Evolutionary conservation across 495 filamentous ascomycete genomes (phyloP), one percentile per base, ranked within the genome.

Genomic region (Apodospora peruviana): DNA sequence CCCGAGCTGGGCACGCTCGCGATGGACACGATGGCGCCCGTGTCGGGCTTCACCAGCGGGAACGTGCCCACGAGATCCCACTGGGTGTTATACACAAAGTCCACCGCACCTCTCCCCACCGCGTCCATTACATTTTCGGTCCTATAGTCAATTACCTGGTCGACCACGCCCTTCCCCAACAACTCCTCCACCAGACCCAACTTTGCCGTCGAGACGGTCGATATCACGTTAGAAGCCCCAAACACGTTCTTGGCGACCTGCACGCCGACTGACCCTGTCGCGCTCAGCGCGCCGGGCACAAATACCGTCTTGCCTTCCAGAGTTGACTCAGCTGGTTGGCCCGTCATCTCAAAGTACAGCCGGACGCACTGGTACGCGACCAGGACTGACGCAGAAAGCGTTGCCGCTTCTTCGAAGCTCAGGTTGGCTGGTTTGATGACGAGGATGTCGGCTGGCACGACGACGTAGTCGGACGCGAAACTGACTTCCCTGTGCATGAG

Each of bases 291-390:
- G 17, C 60, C 77, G 10, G 78, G 67, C 7, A 82, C 62, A 50
- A 76, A 76, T 3, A 79, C 75, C 12, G 75, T 80, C 64, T 82
- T 82, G 5, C 76, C 78, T 21, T 68, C 61, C 35, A 77, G 53
- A 8, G 45, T 61, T 40, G 53, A 56, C 4, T 47, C 38, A 11
- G 25, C 18, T 27, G 59, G 56, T 61, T 70, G 66, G 27, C 71
- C 69, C 23, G 67, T 45, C 14, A 53, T 24, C 27, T 57, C 44
- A 39, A 75, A 54, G 5, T 62, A 77, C 2, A 57, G 55, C 29
- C 66, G 58, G 7, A 80, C 53, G 10, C 67, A 59, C 55, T 78
- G 73, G 7, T 73, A 47, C 4, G 72, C 67, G 0, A 74, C 78
- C 19, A 72, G 50, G 12, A 58, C 58, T 5, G 57, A 65, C 12